Evolutionary conservation across 495 filamentous ascomycete genomes (phyloP).

Genomic region (Talaromyces wortmannii): DNA sequence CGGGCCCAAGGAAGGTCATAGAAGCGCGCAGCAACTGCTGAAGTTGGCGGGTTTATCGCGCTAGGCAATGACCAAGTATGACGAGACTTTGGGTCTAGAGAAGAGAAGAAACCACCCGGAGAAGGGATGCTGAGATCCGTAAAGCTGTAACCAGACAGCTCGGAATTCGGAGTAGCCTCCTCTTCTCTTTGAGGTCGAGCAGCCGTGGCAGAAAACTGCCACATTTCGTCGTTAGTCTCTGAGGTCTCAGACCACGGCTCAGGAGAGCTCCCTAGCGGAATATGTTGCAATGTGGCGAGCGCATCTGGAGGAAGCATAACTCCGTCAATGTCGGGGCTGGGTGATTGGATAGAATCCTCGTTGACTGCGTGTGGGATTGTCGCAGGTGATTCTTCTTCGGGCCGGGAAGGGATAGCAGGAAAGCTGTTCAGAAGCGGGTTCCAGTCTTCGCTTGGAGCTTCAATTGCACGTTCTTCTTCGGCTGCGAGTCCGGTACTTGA

Average conservation of each 20-base stretch:
- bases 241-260: conserved; percentile 36
- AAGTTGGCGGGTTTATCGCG: conserved; percentile 53
- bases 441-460: conserved; percentile 29
- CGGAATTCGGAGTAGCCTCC: conserved; percentile 39
- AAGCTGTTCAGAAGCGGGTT: conserved; percentile 30
- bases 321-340: conserved; percentile 48
- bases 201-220: conserved; percentile 20
- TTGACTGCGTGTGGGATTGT: neutral
- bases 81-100: conserved; percentile 60
- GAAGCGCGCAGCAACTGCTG: conserved; percentile 75
- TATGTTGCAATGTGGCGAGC: conserved; percentile 67
- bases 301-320: conserved; percentile 75
- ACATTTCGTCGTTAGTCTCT: conserved; percentile 44
- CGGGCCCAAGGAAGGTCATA: conserved; percentile 71
- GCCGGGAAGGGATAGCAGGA: conserved; percentile 20
- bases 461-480: conserved; percentile 27
- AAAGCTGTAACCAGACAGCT: conserved; percentile 47
- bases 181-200: conserved; percentile 32
- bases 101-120: conserved; percentile 85
- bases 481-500: conserved; percentile 12
- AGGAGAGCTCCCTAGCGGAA: conserved; percentile 50
- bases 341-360: conserved; percentile 10
- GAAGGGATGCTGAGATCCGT: conserved; percentile 78
- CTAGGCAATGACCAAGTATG: conserved; percentile 64
- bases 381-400: conserved; percentile 10